phyloP scores from a whole-genome alignment of 164 flowering plant genomes.

The Pachysandra terminalis region DNA sequence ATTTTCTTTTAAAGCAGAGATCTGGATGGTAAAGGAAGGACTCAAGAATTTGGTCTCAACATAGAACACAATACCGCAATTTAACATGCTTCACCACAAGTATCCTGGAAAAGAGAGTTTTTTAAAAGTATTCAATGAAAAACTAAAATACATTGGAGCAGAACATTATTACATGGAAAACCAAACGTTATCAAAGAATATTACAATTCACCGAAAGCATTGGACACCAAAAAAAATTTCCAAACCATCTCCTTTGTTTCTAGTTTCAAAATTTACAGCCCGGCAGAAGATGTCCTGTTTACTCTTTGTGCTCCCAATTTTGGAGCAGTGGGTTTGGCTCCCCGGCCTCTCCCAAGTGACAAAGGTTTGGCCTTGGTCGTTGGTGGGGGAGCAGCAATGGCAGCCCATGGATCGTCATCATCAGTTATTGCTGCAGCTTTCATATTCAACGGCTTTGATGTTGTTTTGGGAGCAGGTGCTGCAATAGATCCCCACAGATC shows the following conservation, averaged over 20 bases:
- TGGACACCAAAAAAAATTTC: background rate
- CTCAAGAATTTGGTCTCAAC: too few relatives aligned
- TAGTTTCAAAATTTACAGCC: slow-evolving; percentile 33
- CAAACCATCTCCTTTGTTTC: background rate
- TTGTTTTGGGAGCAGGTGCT: slow-evolving; percentile 69
- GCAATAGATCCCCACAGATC: slow-evolving; percentile 76
- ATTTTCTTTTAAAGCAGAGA: too few relatives aligned
- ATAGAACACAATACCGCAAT: too few relatives aligned
- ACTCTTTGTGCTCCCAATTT: slow-evolving; percentile 87
- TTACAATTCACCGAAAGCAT: slow-evolving; percentile 9
- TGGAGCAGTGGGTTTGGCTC: slow-evolving; percentile 56
- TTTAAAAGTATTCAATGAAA: too few relatives aligned
- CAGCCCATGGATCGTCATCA: slow-evolving; percentile 84
- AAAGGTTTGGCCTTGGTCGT: slow-evolving; percentile 75
- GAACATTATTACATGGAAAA: slow-evolving; percentile 12
- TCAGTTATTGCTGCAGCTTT: slow-evolving; percentile 33
- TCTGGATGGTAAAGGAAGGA: too few relatives aligned
- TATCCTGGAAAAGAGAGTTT: too few relatives aligned
- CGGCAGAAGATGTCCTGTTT: slow-evolving; percentile 71
- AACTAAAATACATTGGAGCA: too few relatives aligned
- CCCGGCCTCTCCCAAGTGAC: slow-evolving; percentile 69
- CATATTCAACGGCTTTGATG: slow-evolving; percentile 52
- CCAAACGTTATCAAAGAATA: slow-evolving; percentile 17
- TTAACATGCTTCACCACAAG: too few relatives aligned
- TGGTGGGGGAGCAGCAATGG: slow-evolving; percentile 97